These are phyloP conservation scores for Candida sp. DNA, from an alignment of 1,139 yeast species.

Conservation along the genomic window DNA sequence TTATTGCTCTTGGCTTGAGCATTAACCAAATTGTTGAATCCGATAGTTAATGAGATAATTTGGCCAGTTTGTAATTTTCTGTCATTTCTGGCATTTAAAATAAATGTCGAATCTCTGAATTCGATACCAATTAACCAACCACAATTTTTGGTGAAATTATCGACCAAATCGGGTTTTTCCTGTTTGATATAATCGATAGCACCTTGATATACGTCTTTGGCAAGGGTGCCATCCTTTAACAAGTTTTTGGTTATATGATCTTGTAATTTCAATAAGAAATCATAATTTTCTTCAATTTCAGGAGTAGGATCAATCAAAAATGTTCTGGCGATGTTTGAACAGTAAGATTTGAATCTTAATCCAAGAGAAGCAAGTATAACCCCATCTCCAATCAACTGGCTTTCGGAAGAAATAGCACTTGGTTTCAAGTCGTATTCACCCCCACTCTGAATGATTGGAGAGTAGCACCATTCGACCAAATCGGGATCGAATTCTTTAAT, in stretches of 20 bases:
- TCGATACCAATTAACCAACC: slow-evolving; percentile 94
- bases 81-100: slow-evolving; percentile 72
- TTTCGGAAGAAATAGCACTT: slow-evolving; percentile 73
- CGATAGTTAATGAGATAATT: slow-evolving; percentile 72
- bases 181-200: slow-evolving; percentile 57
- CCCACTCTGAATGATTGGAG: slow-evolving; percentile 90
- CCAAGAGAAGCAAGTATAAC: slow-evolving; percentile 85
- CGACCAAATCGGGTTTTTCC: slow-evolving; percentile 59
- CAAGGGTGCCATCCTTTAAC: slow-evolving; percentile 66
- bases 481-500: slow-evolving; percentile 63
- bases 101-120: slow-evolving; percentile 76
- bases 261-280: slow-evolving; percentile 68
- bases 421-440: slow-evolving; percentile 83
- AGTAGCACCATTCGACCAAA: slow-evolving; percentile 89
- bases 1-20: slow-evolving; percentile 44
- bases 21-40: slow-evolving; percentile 63
- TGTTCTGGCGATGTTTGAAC: slow-evolving; percentile 86
- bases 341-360: slow-evolving; percentile 82
- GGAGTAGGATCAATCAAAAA: slow-evolving; percentile 87
- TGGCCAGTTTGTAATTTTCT: slow-evolving; percentile 69
- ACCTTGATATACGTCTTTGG: slow-evolving; percentile 64
- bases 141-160: slow-evolving; percentile 70
- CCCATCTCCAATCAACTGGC: slow-evolving; percentile 68
- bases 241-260: slow-evolving; percentile 49
- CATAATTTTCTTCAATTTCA: slow-evolving; percentile 77